These are phyloP conservation scores for Brassica nigra DNA, from an alignment of 345 rosid species.

Conservation along the genomic window DNA sequence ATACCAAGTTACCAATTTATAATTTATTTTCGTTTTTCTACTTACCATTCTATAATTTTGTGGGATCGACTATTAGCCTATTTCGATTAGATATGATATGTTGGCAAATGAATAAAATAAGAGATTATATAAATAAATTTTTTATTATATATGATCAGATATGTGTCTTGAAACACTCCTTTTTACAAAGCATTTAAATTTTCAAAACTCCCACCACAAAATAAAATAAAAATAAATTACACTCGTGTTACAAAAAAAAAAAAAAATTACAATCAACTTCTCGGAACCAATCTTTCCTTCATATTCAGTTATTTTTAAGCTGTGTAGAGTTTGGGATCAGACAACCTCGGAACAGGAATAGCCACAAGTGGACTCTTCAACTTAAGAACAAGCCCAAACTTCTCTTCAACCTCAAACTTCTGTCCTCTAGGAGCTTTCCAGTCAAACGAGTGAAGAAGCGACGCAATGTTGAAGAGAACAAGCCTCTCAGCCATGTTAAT, in stretches of 20 bases:
- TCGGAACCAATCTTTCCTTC: not conserved
- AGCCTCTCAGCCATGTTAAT: conserved; percentile 53
- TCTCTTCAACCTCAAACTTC: conserved; percentile 47
- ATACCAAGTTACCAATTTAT: not conserved
- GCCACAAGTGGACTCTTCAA: conserved; percentile 49
- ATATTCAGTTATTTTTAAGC: conserved; percentile 21
- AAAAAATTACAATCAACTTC: not conserved
- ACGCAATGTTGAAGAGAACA: conserved; percentile 43
- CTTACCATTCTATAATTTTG: not conserved
- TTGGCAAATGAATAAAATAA: not conserved
- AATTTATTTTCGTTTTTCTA: not conserved
- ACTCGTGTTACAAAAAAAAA: not conserved
- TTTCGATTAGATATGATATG: not conserved
- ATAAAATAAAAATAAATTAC: not conserved
- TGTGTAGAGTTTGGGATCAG: conserved; percentile 35
- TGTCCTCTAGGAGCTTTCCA: conserved; percentile 49
- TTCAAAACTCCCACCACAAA: not conserved
- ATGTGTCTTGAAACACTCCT: not conserved
- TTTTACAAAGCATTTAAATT: conserved; percentile 7
- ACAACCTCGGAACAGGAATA: conserved; percentile 48
- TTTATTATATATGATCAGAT: not conserved
- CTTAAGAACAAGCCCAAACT: conserved; percentile 53
- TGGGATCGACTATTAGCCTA: not conserved
- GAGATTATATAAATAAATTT: not conserved
- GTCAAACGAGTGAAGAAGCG: conserved; percentile 54